Conservation (phyloP, 345 rosid species). For the Lepidium aucheri region DNA sequence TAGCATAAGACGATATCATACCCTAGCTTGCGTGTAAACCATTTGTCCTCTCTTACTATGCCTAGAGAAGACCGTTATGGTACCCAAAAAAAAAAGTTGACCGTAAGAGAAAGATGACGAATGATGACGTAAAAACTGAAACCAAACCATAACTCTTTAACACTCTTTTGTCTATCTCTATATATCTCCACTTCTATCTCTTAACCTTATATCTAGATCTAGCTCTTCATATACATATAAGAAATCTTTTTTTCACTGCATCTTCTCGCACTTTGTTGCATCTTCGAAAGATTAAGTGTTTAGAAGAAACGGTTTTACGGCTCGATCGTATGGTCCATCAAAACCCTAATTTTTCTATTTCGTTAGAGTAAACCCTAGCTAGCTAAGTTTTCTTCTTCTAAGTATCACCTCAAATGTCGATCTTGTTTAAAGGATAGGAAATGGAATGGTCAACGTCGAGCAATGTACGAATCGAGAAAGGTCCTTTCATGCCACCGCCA, state of each 20-base stretch:
- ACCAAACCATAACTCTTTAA: background rate
- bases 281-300: too few species aligned
- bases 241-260: constrained; percentile 2
- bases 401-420: background rate
- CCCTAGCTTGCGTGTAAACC: too few species aligned
- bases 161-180: background rate
- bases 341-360: background rate
- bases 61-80: too few species aligned
- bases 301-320: too few species aligned
- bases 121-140: too few species aligned
- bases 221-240: background rate
- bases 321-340: constrained; percentile 21
- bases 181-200: background rate
- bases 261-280: constrained; percentile 25
- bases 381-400: background rate
- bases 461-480: background rate
- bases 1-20: too few species aligned
- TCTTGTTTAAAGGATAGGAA: background rate
- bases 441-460: background rate
- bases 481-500: background rate
- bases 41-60: too few species aligned
- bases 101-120: too few species aligned
- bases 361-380: background rate
- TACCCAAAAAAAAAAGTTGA: too few species aligned
- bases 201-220: background rate